A percentile compares a stretch with the other conserved stretches of the same genome.
These are phyloP conservation scores for Mucor circinelloides DNA, from an alignment of 371 early-diverging fungal species.

Conservation along the genomic window DNA sequence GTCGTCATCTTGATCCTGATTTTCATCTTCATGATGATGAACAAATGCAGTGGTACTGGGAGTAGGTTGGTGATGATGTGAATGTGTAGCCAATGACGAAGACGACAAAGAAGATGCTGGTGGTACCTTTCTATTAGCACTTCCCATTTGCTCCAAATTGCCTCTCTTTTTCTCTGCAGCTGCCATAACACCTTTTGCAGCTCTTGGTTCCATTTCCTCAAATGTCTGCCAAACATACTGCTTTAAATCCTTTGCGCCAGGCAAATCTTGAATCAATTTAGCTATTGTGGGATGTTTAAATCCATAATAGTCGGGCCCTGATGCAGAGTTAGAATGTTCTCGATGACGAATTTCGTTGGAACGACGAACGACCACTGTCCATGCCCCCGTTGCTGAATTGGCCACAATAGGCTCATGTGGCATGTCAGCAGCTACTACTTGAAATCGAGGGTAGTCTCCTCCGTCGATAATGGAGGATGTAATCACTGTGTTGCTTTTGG, in stretches of 20 bases:
- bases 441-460: conserved; percentile 77
- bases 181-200: conserved; percentile 55
- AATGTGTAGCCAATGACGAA: background rate
- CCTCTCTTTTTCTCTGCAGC: conserved; percentile 54
- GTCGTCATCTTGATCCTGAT: background rate
- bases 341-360: conserved; percentile 79
- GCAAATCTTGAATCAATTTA: conserved; percentile 87
- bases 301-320: conserved; percentile 93
- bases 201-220: conserved; percentile 57
- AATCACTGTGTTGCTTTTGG: conserved; percentile 63
- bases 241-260: conserved; percentile 70
- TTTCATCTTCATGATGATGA: background rate
- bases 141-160: conserved; percentile 55
- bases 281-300: conserved; percentile 88
- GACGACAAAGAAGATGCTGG: background rate
- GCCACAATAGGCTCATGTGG: conserved; percentile 70
- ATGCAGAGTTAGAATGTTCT: conserved; percentile 80
- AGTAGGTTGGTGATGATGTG: background rate
- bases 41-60: background rate
- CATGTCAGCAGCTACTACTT: conserved; percentile 79
- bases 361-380: conserved; percentile 84
- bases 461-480: conserved; percentile 83
- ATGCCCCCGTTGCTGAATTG: conserved; percentile 87
- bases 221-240: conserved; percentile 77
- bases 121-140: conserved; percentile 46